phyloP scores from a whole-genome alignment of 345 rosid species.

The Euphorbia peplus region DNA sequence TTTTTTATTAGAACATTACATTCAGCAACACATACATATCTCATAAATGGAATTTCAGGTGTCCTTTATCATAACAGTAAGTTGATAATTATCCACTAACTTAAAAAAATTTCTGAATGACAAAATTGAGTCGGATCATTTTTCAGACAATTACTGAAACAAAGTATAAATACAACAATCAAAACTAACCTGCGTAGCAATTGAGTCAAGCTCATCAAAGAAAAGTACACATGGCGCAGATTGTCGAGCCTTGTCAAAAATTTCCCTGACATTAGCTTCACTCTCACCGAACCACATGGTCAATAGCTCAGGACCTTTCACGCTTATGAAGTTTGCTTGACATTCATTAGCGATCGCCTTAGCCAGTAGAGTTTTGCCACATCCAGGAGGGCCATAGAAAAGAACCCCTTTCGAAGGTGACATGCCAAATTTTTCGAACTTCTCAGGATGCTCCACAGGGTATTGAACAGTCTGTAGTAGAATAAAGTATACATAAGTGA shows the following conservation, averaged over 20 bases:
- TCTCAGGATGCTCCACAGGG: slow-evolving; percentile 85
- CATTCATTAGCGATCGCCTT: slow-evolving; percentile 70
- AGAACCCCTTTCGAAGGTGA: slow-evolving; percentile 77
- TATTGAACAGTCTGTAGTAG: slow-evolving; percentile 58
- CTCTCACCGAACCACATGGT: slow-evolving; percentile 87
- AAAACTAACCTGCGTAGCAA: slow-evolving; percentile 63
- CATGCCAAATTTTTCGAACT: slow-evolving; percentile 75
- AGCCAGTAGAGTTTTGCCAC: slow-evolving; percentile 67
- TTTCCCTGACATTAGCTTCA: slow-evolving; percentile 71
- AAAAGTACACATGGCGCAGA: slow-evolving; percentile 77
- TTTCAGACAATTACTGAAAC: not conserved
- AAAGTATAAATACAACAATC: not conserved
- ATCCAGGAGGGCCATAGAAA: slow-evolving; percentile 71
- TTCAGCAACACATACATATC: not conserved
- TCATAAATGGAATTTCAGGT: not conserved
- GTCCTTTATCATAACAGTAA: not conserved
- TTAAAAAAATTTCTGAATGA: not conserved
- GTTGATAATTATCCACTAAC: not conserved
- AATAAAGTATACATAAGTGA: not conserved
- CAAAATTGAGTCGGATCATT: not conserved
- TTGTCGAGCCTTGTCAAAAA: slow-evolving; percentile 65
- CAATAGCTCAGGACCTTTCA: slow-evolving; percentile 71
- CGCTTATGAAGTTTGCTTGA: slow-evolving; percentile 70
- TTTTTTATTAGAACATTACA: no score
- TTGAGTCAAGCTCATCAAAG: slow-evolving; percentile 78